Evolutionary conservation across 2,329 filamentous ascomycete genomes (phyloP).

Genomic region (Madurella mycetomatis): DNA sequence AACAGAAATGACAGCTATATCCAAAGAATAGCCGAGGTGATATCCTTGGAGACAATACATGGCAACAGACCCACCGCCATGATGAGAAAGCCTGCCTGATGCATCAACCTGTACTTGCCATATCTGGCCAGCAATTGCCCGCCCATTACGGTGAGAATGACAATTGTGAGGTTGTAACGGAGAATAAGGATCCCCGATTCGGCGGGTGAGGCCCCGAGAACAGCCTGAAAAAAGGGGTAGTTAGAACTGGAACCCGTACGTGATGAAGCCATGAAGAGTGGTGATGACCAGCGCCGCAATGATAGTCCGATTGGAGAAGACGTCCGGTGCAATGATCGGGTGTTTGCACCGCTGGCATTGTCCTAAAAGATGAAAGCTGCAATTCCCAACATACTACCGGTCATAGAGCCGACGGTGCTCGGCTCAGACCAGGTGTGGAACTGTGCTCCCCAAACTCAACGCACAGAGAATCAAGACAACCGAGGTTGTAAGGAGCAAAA

Average conservation of each 20-base stretch:
- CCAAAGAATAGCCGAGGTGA: constrained; percentile 32
- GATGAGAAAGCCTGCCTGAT: constrained; percentile 28
- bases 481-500: constrained; percentile 19
- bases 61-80: constrained; percentile 34
- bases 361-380: constrained; percentile 22
- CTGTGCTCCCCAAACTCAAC: constrained; percentile 19
- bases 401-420: constrained; percentile 7
- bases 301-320: constrained; percentile 44
- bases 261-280: constrained; percentile 36
- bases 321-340: constrained; percentile 38
- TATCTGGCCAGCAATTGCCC: constrained; percentile 29
- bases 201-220: constrained; percentile 31
- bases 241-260: constrained; percentile 38
- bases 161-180: constrained; percentile 26
- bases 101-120: constrained; percentile 44
- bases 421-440: constrained; percentile 18
- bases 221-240: constrained; percentile 45
- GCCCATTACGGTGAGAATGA: constrained; percentile 22
- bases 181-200: constrained; percentile 31
- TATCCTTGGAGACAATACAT: constrained; percentile 32
- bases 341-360: constrained; percentile 21
- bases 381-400: constrained; percentile 13
- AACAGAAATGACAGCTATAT: constrained; percentile 36
- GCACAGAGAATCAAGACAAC: constrained; percentile 24
- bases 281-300: constrained; percentile 32